phyloP scores from a whole-genome alignment of 2,329 filamentous ascomycete species.

The Scleromitrula shiraiana region DNA sequence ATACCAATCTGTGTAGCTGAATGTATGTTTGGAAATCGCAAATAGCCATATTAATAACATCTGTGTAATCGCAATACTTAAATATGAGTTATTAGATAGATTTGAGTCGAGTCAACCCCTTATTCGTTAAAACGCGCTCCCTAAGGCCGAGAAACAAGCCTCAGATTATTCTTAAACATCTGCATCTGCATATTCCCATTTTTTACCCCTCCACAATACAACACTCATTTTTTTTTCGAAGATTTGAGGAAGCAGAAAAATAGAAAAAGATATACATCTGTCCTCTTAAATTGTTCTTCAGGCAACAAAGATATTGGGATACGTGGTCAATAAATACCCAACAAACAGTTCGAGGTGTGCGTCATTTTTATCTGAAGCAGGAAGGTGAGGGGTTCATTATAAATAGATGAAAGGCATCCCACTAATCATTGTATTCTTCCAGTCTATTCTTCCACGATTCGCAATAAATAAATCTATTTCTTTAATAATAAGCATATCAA shows the following conservation, averaged over 20 bases:
- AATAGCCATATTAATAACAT: no score
- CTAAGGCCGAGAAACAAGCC: no score
- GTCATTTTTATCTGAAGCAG: slow-evolving; percentile 7
- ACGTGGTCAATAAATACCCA: slow-evolving; percentile 6
- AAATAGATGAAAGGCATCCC: slow-evolving; percentile 7
- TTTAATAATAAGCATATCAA: background rate
- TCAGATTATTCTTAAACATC: no score
- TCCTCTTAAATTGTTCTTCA: background rate
- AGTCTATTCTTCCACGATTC: background rate
- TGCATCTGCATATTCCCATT: background rate
- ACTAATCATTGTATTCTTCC: slow-evolving; percentile 5
- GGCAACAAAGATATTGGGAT: background rate
- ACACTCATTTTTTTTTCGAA: no score
- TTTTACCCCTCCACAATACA: background rate
- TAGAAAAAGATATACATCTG: background rate
- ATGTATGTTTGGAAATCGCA: no score
- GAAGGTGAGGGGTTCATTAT: slow-evolving; percentile 9
- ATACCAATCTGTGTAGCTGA: no score
- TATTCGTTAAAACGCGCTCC: no score
- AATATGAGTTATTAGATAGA: no score
- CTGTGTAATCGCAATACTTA: no score
- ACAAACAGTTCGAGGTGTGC: slow-evolving; percentile 1
- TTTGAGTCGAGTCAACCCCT: no score
- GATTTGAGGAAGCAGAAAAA: background rate
- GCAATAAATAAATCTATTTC: background rate